Evolutionary conservation across 441 rosid species (phyloP).

Genomic region (Hura crepitans): DNA sequence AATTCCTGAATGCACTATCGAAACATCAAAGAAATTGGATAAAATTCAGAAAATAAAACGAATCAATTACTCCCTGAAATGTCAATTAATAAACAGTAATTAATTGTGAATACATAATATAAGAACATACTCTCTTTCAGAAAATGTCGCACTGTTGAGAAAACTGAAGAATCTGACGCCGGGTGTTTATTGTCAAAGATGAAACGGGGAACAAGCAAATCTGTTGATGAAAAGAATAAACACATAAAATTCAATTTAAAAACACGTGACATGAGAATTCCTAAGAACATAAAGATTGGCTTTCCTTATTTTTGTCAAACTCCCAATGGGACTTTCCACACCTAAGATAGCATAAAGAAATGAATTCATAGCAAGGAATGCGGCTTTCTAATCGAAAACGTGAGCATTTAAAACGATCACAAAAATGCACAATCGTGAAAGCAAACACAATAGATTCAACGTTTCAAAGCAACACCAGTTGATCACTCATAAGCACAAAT

Average conservation of each 20-base stretch:
- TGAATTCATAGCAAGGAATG: neutral
- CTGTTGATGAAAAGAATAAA: conserved; percentile 18
- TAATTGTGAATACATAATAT: neutral
- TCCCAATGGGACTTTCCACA: neutral
- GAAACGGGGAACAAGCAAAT: conserved; percentile 11
- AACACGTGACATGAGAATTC: neutral
- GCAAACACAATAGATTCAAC: neutral
- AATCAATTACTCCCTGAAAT: neutral
- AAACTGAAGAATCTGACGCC: neutral
- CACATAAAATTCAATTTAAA: conserved; percentile 1
- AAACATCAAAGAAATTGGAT: conserved; percentile 9
- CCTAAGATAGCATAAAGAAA: neutral
- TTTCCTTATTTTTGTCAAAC: neutral
- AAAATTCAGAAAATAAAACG: neutral
- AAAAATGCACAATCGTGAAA: neutral
- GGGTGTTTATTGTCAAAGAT: neutral
- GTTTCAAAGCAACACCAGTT: neutral
- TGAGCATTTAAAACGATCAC: neutral
- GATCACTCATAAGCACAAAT: neutral
- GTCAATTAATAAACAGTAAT: neutral
- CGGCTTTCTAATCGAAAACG: neutral
- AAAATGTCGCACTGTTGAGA: conserved; percentile 1
- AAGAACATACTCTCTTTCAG: conserved; percentile 16
- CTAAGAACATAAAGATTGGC: neutral
- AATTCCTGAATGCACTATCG: conserved; percentile 23